These are phyloP conservation scores for Euphorbia peplus DNA, from an alignment of 345 rosid species.

Conservation along the genomic window DNA sequence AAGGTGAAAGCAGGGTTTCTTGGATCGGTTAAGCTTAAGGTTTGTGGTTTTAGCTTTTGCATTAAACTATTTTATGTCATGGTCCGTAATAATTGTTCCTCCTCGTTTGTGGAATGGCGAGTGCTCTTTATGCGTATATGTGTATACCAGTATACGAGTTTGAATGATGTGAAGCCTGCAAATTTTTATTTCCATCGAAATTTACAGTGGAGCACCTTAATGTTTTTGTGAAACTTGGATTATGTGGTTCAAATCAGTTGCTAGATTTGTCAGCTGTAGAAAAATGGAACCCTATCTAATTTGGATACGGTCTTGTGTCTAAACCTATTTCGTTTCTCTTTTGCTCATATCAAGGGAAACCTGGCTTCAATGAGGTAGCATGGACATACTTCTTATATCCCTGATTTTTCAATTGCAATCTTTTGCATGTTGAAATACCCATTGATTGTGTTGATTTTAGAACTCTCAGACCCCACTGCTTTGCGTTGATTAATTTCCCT, in stretches of 20 bases:
- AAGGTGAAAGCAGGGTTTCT: constrained; percentile 98
- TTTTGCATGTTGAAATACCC: background rate
- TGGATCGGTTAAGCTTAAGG: constrained; percentile 98
- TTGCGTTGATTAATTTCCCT: background rate
- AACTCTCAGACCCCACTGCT: background rate
- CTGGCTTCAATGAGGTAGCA: background rate
- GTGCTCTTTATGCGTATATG: background rate
- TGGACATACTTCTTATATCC: background rate
- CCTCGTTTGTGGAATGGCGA: background rate
- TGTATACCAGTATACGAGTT: background rate
- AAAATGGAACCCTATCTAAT: background rate
- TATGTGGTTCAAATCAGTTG: no score
- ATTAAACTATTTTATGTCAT: background rate
- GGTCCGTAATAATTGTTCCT: background rate
- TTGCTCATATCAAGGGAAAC: background rate
- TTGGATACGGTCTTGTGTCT: background rate
- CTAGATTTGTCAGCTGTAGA: background rate
- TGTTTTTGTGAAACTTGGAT: background rate
- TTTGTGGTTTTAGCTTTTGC: constrained; percentile 28
- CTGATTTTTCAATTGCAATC: background rate
- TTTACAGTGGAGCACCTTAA: background rate
- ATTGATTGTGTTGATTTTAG: background rate
- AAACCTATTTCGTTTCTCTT: background rate
- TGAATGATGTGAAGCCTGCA: no score
- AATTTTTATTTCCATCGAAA: background rate